phyloP scores from a whole-genome alignment of 2,329 filamentous ascomycete species.

The Alternaria sp. region DNA sequence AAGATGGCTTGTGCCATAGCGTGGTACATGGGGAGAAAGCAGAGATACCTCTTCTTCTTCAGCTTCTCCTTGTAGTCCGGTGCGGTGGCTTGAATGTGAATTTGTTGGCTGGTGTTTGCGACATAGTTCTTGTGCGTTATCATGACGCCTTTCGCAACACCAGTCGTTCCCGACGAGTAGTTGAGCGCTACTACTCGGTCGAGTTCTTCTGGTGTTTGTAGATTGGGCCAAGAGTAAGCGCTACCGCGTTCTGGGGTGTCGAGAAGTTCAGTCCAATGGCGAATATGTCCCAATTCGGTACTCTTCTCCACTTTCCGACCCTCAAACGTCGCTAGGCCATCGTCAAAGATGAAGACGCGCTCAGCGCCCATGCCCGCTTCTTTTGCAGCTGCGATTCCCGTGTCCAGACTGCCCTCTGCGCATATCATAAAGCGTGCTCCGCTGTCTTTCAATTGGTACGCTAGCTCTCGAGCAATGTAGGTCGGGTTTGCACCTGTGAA shows the following conservation, averaged over 20 bases:
- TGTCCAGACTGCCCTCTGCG: slow-evolving; percentile 66
- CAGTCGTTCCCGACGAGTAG: slow-evolving; percentile 81
- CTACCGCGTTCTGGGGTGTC: slow-evolving; percentile 57
- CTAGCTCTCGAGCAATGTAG: slow-evolving; percentile 75
- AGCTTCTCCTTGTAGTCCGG: slow-evolving; percentile 59
- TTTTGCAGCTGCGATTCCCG: slow-evolving; percentile 71
- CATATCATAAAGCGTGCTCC: slow-evolving; percentile 72
- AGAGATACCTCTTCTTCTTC: slow-evolving; percentile 60
- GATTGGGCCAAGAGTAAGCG: slow-evolving; percentile 70
- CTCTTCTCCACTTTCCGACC: slow-evolving; percentile 46
- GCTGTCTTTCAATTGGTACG: slow-evolving; percentile 77
- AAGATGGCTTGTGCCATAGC: slow-evolving; percentile 71
- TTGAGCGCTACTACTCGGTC: slow-evolving; percentile 73
- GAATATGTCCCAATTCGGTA: slow-evolving; percentile 52
- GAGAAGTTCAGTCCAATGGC: slow-evolving; percentile 72
- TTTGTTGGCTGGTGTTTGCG: slow-evolving; percentile 71
- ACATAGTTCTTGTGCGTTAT: slow-evolving; percentile 81
- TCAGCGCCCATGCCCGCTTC: slow-evolving; percentile 63
- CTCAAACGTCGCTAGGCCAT: slow-evolving; percentile 56
- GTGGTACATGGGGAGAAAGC: slow-evolving; percentile 71
- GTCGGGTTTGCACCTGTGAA: slow-evolving; percentile 78
- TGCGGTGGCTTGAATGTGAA: slow-evolving; percentile 57
- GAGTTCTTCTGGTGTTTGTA: slow-evolving; percentile 57
- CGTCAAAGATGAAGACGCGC: slow-evolving; percentile 72
- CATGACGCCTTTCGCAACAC: slow-evolving; percentile 83